Evolutionary conservation across 805 yeast species (phyloP).

Genomic region (Yamadazyma paraphyllophila): DNA sequence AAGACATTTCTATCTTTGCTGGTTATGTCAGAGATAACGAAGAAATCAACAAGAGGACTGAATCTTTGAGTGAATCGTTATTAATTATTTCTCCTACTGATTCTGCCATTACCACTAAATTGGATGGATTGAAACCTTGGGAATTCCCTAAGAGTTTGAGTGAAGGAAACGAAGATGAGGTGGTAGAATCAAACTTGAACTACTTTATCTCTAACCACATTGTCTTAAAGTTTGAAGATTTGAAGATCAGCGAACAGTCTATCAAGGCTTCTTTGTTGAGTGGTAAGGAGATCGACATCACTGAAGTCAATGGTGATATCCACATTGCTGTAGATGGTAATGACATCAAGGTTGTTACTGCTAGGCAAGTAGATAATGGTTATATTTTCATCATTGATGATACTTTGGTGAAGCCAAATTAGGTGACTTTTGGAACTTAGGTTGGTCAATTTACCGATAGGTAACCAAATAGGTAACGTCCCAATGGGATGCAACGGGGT

Average conservation of each 20-base stretch:
- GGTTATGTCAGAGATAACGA: slow-evolving; percentile 67
- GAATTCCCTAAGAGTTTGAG: slow-evolving; percentile 60
- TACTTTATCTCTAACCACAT: slow-evolving; percentile 65
- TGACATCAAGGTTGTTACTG: slow-evolving; percentile 22
- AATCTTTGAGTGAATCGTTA: slow-evolving; percentile 38
- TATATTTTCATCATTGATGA: slow-evolving; percentile 37
- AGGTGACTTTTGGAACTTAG: neutral
- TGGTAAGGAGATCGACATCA: slow-evolving; percentile 19
- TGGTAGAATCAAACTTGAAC: slow-evolving; percentile 50
- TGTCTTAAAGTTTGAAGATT: slow-evolving; percentile 29
- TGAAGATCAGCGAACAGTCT: slow-evolving; percentile 13
- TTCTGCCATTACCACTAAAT: slow-evolving; percentile 41
- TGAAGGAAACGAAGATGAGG: slow-evolving; percentile 47
- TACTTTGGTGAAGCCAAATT: slow-evolving; percentile 26
- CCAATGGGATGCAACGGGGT: too few relatives aligned
- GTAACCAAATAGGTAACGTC: too few relatives aligned
- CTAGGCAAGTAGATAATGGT: slow-evolving; percentile 38
- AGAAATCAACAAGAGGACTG: slow-evolving; percentile 48
- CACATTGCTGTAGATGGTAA: slow-evolving; percentile 7
- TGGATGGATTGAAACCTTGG: slow-evolving; percentile 74
- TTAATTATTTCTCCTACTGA: slow-evolving; percentile 74
- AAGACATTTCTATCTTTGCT: slow-evolving; percentile 57
- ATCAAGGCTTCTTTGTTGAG: slow-evolving; percentile 11
- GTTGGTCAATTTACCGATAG: too few relatives aligned
- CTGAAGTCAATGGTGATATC: slow-evolving; percentile 7